phyloP scores from a whole-genome alignment of 1,139 yeast genomes.

The Magnusiomyces tetraspermus region DNA sequence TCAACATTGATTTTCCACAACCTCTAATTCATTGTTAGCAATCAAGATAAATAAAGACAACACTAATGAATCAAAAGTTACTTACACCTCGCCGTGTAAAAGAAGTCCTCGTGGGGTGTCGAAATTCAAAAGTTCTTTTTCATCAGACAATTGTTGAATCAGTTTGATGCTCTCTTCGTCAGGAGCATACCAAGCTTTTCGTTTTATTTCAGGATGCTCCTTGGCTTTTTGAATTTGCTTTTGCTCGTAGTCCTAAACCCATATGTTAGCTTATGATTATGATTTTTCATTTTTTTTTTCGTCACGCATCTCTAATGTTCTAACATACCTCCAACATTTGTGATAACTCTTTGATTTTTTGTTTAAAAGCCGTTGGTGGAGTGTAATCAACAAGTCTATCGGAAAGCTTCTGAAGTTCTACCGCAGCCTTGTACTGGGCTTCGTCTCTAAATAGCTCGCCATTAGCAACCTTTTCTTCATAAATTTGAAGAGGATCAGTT shows the following conservation, averaged over 20 bases:
- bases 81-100: constrained; percentile 54
- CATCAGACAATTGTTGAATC: constrained; percentile 47
- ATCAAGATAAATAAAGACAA: background rate
- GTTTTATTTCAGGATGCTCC: constrained; percentile 11
- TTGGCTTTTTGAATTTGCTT: constrained; percentile 12
- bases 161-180: constrained; percentile 30
- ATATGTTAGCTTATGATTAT: background rate
- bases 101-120: constrained; percentile 56
- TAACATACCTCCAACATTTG: constrained; percentile 19
- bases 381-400: constrained; percentile 49
- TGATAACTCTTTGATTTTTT: constrained; percentile 33
- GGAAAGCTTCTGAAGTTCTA: constrained; percentile 55
- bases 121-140: constrained; percentile 50
- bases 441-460: constrained; percentile 49
- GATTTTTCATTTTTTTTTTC: background rate
- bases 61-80: background rate
- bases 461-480: constrained; percentile 44
- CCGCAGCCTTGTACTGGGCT: constrained; percentile 51
- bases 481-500: constrained; percentile 56
- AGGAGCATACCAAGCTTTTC: constrained; percentile 21
- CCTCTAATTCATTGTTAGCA: constrained; percentile 32
- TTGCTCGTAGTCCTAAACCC: constrained; percentile 9
- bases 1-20: constrained; percentile 64
- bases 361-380: constrained; percentile 46
- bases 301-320: too few relatives aligned